Evolutionary conservation across 2,329 filamentous ascomycete genomes (phyloP).

Genomic region (Neopestalotiopsis rosae): DNA sequence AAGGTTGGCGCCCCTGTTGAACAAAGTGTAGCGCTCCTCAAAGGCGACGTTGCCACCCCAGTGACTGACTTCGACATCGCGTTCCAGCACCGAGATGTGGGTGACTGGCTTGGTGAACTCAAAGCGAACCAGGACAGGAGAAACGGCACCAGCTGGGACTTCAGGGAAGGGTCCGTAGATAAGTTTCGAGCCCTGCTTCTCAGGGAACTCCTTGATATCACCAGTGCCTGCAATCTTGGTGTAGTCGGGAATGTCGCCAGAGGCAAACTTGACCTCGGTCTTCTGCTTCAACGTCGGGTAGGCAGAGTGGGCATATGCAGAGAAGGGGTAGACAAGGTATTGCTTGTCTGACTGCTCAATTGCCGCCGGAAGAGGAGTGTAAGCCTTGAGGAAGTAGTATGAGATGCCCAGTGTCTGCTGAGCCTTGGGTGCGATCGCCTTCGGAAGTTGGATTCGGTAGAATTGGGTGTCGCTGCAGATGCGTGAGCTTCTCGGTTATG

Average conservation of each 20-base stretch:
- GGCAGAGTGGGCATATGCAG: constrained; percentile 80
- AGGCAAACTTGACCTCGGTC: constrained; percentile 92
- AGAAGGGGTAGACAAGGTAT: constrained; percentile 85
- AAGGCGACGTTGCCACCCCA: constrained; percentile 97
- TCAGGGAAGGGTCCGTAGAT: constrained; percentile 91
- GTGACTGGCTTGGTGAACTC: constrained; percentile 94
- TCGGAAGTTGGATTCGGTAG: constrained; percentile 81
- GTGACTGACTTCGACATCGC: constrained; percentile 94
- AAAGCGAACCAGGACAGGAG: constrained; percentile 82
- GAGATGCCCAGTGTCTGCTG: constrained; percentile 89
- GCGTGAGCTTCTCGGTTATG: constrained; percentile 28
- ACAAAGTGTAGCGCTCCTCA: constrained; percentile 90
- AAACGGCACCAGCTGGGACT: constrained; percentile 75
- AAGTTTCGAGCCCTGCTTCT: constrained; percentile 83
- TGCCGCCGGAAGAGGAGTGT: constrained; percentile 77
- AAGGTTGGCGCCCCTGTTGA: constrained; percentile 84
- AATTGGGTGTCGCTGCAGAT: constrained; percentile 71
- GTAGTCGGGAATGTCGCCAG: constrained; percentile 80
- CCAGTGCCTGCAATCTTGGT: constrained; percentile 73
- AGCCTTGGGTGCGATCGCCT: constrained; percentile 74
- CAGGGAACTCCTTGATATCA: constrained; percentile 66
- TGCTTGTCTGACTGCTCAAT: constrained; percentile 88
- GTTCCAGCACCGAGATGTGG: constrained; percentile 79
- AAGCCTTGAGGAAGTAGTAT: constrained; percentile 80
- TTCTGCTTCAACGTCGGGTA: constrained; percentile 93